phyloP scores from a whole-genome alignment of 1,284 basidiomycete species.

The Cutaneotrichosporon sp. region DNA sequence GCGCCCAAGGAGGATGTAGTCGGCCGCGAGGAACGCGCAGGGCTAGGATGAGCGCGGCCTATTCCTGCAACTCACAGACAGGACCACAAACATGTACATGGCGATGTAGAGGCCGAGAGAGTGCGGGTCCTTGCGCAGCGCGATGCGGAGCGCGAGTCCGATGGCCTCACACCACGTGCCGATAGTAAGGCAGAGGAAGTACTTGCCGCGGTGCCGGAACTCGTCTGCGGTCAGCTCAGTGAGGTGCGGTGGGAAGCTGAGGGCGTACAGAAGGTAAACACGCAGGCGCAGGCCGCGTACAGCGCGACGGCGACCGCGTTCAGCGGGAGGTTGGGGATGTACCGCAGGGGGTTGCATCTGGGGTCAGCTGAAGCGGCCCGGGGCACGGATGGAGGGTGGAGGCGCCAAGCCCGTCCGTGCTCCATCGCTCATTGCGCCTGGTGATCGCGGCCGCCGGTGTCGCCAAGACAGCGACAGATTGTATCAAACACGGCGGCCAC shows the following conservation, averaged over 20 bases:
- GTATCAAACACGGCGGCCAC: no score
- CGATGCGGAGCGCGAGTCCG: slow-evolving; percentile 22
- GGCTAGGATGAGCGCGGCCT: slow-evolving; percentile 53
- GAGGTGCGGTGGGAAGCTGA: neutral
- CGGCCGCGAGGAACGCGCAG: slow-evolving; percentile 73
- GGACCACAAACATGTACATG: slow-evolving; percentile 24
- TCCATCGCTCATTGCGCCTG: neutral
- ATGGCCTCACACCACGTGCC: slow-evolving; percentile 22
- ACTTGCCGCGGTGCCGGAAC: slow-evolving; percentile 16
- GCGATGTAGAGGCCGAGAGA: slow-evolving; percentile 18
- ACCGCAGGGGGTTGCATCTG: slow-evolving; percentile 56
- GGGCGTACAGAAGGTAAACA: slow-evolving; percentile 58
- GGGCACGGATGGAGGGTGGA: neutral
- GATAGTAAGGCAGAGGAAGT: slow-evolving; percentile 23
- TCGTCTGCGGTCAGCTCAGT: slow-evolving; percentile 20
- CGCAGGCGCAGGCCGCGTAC: slow-evolving; percentile 59
- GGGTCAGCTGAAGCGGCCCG: neutral
- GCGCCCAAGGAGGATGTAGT: slow-evolving; percentile 68
- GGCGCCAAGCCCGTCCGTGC: neutral
- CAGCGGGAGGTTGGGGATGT: slow-evolving; percentile 63
- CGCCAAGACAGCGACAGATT: no score
- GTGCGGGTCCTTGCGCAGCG: slow-evolving; percentile 17
- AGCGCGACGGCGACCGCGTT: slow-evolving; percentile 62
- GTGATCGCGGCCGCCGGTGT: no score
- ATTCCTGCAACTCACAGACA: slow-evolving; percentile 17